phyloP scores from a whole-genome alignment of 1,284 basidiomycete genomes.

The Naganishia liquefaciens region DNA sequence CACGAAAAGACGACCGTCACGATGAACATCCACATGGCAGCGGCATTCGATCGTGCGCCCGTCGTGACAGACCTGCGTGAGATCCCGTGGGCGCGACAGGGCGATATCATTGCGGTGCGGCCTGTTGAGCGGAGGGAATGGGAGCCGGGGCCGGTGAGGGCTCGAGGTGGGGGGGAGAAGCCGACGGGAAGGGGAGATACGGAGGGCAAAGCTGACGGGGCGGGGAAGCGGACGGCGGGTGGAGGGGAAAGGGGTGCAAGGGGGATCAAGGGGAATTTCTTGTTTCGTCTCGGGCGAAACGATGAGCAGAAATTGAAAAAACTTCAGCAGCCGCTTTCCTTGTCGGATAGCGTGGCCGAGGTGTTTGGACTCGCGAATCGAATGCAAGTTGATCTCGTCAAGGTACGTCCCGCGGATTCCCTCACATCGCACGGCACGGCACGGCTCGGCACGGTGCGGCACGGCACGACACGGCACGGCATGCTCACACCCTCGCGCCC shows the following conservation, averaged over 20 bases:
- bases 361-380: constrained; percentile 51
- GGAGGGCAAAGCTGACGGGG: neutral
- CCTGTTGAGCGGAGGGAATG: constrained; percentile 22
- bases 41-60: constrained; percentile 31
- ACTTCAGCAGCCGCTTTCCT: constrained; percentile 34
- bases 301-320: constrained; percentile 27
- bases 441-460: too few species aligned
- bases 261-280: constrained; percentile 29
- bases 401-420: constrained; percentile 40
- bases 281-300: constrained; percentile 32
- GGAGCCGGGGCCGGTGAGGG: neutral
- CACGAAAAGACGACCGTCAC: constrained; percentile 16
- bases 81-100: constrained; percentile 34
- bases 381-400: constrained; percentile 49
- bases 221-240: neutral
- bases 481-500: constrained; percentile 2
- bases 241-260: neutral
- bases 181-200: neutral
- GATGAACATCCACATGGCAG: constrained; percentile 34
- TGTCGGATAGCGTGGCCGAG: constrained; percentile 36
- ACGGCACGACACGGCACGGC: too few species aligned
- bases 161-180: neutral
- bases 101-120: constrained; percentile 36
- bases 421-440: too few species aligned
- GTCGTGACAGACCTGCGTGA: constrained; percentile 30